Evolutionary conservation across 1,284 basidiomycete genomes (phyloP).

Genomic region (Cutaneotrichosporon sp.): DNA sequence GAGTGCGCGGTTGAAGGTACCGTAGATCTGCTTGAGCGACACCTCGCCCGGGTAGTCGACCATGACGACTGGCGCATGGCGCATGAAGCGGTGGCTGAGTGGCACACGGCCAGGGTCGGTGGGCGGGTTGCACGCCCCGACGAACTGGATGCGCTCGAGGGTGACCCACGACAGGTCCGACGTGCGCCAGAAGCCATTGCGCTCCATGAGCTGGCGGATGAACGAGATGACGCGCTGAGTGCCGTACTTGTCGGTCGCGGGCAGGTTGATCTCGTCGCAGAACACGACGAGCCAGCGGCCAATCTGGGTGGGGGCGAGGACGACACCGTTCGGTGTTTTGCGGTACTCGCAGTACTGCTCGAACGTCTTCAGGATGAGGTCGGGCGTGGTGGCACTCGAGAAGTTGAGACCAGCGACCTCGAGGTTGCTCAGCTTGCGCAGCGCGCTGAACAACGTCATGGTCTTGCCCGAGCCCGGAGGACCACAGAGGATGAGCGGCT

Average conservation of each 20-base stretch:
- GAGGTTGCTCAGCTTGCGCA: conserved; percentile 97
- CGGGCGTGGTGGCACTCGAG: conserved; percentile 97
- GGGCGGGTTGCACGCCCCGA: conserved; percentile 98
- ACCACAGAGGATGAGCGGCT: conserved; percentile 96
- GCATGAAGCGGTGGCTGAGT: conserved; percentile 92
- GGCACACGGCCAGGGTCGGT: conserved; percentile 99
- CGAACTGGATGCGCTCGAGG: conserved; percentile 97
- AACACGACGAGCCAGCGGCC: conserved; percentile 98
- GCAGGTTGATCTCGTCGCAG: conserved; percentile 99
- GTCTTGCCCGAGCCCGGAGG: conserved; percentile 99
- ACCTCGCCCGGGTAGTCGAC: conserved; percentile 98
- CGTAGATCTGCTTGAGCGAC: conserved; percentile 98
- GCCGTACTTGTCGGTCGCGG: conserved; percentile 96
- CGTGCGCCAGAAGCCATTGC: conserved; percentile 92
- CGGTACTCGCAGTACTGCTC: conserved; percentile 99
- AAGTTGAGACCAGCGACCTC: conserved; percentile 99
- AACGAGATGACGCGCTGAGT: conserved; percentile 99
- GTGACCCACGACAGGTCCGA: conserved; percentile 97
- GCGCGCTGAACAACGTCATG: conserved; percentile 99
- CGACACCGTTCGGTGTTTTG: conserved; percentile 95
- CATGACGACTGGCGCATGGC: conserved; percentile 99
- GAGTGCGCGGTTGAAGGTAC: conserved; percentile 95
- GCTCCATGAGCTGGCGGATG: conserved; percentile 94
- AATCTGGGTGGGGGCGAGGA: conserved; percentile 90
- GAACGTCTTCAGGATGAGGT: conserved; percentile 97